Evolutionary conservation across 192 early-diverging fungal genomes (phyloP).

Genomic region (Coemansia sp.): DNA sequence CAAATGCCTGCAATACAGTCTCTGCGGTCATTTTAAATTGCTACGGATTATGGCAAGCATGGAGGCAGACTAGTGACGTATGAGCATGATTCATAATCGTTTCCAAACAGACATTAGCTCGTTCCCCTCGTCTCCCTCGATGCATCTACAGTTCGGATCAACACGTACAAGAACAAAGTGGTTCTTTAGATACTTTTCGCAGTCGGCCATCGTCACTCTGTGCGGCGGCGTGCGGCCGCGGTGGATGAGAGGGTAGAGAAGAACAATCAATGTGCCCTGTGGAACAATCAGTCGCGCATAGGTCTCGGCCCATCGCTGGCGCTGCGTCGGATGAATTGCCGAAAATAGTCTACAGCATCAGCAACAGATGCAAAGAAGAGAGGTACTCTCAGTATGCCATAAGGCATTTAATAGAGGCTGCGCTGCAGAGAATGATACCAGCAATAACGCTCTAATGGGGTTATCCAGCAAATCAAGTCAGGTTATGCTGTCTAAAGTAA

Average conservation of each 20-base stretch:
- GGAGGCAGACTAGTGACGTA: background rate
- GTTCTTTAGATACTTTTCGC: constrained; percentile 35
- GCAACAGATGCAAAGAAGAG: background rate
- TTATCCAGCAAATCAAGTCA: no score
- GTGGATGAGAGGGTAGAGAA: constrained; percentile 43
- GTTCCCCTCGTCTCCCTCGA: constrained; percentile 49
- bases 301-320: constrained; percentile 40
- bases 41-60: no score
- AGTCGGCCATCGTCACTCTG: constrained; percentile 47
- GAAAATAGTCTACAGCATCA: constrained; percentile 40
- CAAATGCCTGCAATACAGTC: background rate
- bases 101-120: constrained; percentile 51
- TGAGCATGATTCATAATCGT: constrained; percentile 9
- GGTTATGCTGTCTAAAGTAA: no score
- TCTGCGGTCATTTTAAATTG: no score
- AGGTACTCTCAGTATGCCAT: background rate
- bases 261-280: constrained; percentile 46
- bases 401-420: background rate
- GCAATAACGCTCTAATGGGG: no score
- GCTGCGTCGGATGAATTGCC: constrained; percentile 42
- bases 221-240: constrained; percentile 37
- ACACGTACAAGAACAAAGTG: constrained; percentile 52
- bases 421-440: background rate
- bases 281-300: constrained; percentile 47
- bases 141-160: constrained; percentile 44